Conservation (phyloP, 1,139 yeast genomes). For the Geotrichum cucujoidarum region DNA sequence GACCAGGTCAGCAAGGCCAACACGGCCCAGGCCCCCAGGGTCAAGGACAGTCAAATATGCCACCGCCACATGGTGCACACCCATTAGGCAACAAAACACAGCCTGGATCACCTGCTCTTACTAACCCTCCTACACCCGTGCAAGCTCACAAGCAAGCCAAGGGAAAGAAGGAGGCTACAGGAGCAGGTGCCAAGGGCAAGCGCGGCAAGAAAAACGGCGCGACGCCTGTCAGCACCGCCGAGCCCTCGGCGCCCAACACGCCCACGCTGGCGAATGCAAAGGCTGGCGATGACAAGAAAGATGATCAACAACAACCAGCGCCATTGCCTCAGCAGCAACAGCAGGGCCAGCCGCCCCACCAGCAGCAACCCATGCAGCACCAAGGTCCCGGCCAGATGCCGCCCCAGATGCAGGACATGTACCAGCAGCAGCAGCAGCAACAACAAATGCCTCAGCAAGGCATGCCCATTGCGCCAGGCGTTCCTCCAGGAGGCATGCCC, state of each 20-base stretch:
- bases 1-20: slow-evolving; percentile 9
- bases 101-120: slow-evolving; percentile 37
- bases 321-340: slow-evolving; percentile 12
- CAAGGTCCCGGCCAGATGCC: slow-evolving; percentile 7
- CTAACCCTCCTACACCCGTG: slow-evolving; percentile 42
- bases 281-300: neutral
- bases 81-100: slow-evolving; percentile 27
- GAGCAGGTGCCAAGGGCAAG: slow-evolving; percentile 22
- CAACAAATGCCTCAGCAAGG: neutral
- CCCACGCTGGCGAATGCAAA: slow-evolving; percentile 33
- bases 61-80: slow-evolving; percentile 31
- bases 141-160: slow-evolving; percentile 43
- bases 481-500: slow-evolving; percentile 5
- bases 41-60: slow-evolving; percentile 22
- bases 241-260: slow-evolving; percentile 40
- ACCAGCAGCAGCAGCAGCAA: neutral
- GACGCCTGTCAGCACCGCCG: slow-evolving; percentile 34
- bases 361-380: slow-evolving; percentile 16
- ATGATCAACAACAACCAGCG: slow-evolving; percentile 1
- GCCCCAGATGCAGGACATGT: slow-evolving; percentile 3
- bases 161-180: slow-evolving; percentile 39
- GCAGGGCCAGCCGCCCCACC: slow-evolving; percentile 19
- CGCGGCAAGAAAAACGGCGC: slow-evolving; percentile 25
- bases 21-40: neutral
- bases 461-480: neutral